A percentile compares a stretch with the other conserved stretches of the same genome.
Evolutionary conservation across 345 rosid species (phyloP).

Genomic region (Melaleuca alternifolia): DNA sequence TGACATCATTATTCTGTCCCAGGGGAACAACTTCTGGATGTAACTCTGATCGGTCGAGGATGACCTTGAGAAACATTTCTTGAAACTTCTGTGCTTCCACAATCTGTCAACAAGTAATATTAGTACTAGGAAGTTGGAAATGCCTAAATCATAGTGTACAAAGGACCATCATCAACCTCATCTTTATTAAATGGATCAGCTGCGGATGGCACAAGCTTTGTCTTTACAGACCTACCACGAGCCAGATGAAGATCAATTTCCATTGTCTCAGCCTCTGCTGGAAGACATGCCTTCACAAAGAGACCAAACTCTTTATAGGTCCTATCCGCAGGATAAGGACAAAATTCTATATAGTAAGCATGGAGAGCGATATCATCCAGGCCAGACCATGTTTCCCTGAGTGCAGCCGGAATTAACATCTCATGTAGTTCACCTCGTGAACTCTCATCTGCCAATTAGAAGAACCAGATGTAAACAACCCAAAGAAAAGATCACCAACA

Average conservation of each 20-base stretch:
- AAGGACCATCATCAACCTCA: slow-evolving; percentile 38
- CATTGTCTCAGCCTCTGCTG: slow-evolving; percentile 67
- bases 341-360: slow-evolving; percentile 43
- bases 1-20: slow-evolving; percentile 27
- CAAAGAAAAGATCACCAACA: background rate
- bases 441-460: slow-evolving; percentile 34
- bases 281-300: slow-evolving; percentile 70
- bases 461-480: slow-evolving; percentile 3
- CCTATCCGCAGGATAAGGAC: slow-evolving; percentile 69
- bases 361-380: slow-evolving; percentile 23
- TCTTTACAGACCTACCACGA: slow-evolving; percentile 57
- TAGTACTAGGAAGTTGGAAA: background rate
- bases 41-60: slow-evolving; percentile 55
- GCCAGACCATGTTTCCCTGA: slow-evolving; percentile 50
- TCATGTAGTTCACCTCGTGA: slow-evolving; percentile 58
- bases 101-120: slow-evolving; percentile 32
- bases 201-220: slow-evolving; percentile 48
- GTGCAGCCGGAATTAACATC: slow-evolving; percentile 58
- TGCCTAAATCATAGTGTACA: background rate
- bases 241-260: slow-evolving; percentile 83
- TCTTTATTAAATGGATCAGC: slow-evolving; percentile 25
- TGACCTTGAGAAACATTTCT: slow-evolving; percentile 67
- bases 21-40: slow-evolving; percentile 40
- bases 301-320: slow-evolving; percentile 64
- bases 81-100: slow-evolving; percentile 53